phyloP scores from a whole-genome alignment of 345 rosid genomes.

The Viola odorata region DNA sequence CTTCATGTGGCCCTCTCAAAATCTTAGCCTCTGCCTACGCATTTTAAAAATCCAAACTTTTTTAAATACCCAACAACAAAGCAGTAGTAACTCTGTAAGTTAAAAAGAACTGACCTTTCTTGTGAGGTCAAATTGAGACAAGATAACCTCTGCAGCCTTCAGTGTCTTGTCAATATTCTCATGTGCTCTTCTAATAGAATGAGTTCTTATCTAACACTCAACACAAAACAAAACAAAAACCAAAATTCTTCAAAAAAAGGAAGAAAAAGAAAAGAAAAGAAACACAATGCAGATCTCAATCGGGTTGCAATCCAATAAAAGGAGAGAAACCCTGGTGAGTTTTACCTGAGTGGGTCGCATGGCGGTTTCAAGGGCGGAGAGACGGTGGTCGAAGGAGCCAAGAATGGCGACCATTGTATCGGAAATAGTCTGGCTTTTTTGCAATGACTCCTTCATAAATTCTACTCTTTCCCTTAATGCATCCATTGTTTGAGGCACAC shows the following conservation, averaged over 20 bases:
- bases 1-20: slow-evolving; percentile 95
- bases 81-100: not conserved
- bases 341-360: slow-evolving; percentile 96
- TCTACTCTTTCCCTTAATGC: slow-evolving; percentile 53
- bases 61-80: slow-evolving; percentile 1
- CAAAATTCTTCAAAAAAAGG: not conserved
- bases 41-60: not conserved
- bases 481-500: slow-evolving; percentile 61
- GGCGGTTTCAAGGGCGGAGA: slow-evolving; percentile 96
- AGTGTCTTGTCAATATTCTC: slow-evolving; percentile 83
- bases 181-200: slow-evolving; percentile 81
- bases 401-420: slow-evolving; percentile 89
- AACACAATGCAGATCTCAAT: slow-evolving; percentile 2
- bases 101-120: slow-evolving; percentile 44
- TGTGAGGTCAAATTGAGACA: slow-evolving; percentile 67
- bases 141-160: slow-evolving; percentile 69
- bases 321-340: slow-evolving; percentile 1
- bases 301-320: not conserved
- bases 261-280: not conserved
- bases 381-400: slow-evolving; percentile 95
- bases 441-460: slow-evolving; percentile 58
- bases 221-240: not conserved
- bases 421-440: slow-evolving; percentile 82
- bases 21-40: slow-evolving; percentile 88
- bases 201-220: slow-evolving; percentile 67